Base-by-base conservation (phyloP, 371 early-diverging fungal species). In the Syncephalastrum monosporum region DNA sequence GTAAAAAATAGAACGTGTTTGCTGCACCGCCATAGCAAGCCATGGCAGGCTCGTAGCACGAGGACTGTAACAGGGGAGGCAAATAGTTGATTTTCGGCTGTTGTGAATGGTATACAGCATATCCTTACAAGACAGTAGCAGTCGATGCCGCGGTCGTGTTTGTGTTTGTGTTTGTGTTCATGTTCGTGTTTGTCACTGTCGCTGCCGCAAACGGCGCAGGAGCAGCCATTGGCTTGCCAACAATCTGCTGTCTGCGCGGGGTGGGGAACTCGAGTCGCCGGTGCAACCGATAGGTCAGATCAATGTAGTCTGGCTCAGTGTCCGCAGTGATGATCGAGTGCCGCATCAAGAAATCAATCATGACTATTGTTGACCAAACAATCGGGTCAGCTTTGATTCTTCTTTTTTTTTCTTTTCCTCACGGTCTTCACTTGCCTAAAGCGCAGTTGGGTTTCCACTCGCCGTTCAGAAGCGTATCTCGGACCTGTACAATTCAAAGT, bases 391-490 rank as follows among this genome's bases (percentile, higher is more conserved):
- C 29, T 29, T 29, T 29, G 29, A 7, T 29, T 29, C 5, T 27
- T 27, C n/a, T n/a, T n/a, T 27, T 27, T 27, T 16, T 44, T 5
- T 5, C 3, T 10, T 5, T 5, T 8, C 5, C 5, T 16, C 13
- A 44, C 21, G 27, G 29, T 23, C 50, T 14, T 16, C 47, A 27
- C 38, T 45, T 53, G 24, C 44, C 49, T n/a, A 46, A 50, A 0
- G 88, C 93, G 50, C 94, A 89, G 63, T 96, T 95, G 0, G 91
- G 91, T 71, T 92, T 96, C 81, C 95, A 96, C 67, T 89, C 83
- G 16, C 82, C 84, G 0, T 47, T 63, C 4, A 76, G 60, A 41
- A 95, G 65, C 2, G 76, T 74, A 13, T 79, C 63, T 51, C 69
- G 69, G n/a, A 85, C 74, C 81, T 78, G 44, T 21, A 33, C 7